These are phyloP conservation scores for Neurospora africana DNA, from an alignment of 495 filamentous ascomycete species.

Conservation along the genomic window DNA sequence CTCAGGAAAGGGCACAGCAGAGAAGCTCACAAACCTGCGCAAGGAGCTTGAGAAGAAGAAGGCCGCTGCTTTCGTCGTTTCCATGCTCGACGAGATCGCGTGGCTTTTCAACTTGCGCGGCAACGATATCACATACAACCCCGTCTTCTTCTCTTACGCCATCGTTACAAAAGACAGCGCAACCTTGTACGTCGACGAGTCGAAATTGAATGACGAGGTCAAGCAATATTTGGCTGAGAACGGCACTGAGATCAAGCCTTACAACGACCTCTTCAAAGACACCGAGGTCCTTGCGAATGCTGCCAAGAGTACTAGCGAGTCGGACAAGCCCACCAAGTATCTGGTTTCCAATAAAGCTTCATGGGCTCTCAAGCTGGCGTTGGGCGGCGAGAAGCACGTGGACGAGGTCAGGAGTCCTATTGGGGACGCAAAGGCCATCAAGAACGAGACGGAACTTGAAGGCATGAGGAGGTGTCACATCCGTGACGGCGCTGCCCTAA, in stretches of 20 bases:
- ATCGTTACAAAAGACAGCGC: slow-evolving; percentile 72
- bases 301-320: slow-evolving; percentile 21
- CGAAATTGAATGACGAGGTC: slow-evolving; percentile 62
- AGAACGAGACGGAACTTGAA: slow-evolving; percentile 83
- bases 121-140: slow-evolving; percentile 96
- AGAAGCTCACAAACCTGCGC: slow-evolving; percentile 78
- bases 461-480: slow-evolving; percentile 94
- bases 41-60: slow-evolving; percentile 92
- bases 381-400: slow-evolving; percentile 80
- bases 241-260: slow-evolving; percentile 66
- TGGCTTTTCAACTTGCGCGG: slow-evolving; percentile 97
- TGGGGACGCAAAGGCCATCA: slow-evolving; percentile 92
- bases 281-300: slow-evolving; percentile 48
- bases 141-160: slow-evolving; percentile 97
- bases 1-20: slow-evolving; percentile 69
- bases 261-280: slow-evolving; percentile 74
- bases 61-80: slow-evolving; percentile 76
- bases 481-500: slow-evolving; percentile 85
- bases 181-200: slow-evolving; percentile 74
- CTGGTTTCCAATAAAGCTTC: slow-evolving; percentile 82
- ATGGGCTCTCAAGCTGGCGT: slow-evolving; percentile 79
- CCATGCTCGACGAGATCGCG: slow-evolving; percentile 94
- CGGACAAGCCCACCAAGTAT: slow-evolving; percentile 51
- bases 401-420: slow-evolving; percentile 84
- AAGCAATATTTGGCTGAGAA: slow-evolving; percentile 60